Percentiles rank a stretch among this genome's conserved stretches.
These are phyloP conservation scores for Fusarium sp. DNA, from an alignment of 2,329 filamentous ascomycete genomes.

Conservation along the genomic window DNA sequence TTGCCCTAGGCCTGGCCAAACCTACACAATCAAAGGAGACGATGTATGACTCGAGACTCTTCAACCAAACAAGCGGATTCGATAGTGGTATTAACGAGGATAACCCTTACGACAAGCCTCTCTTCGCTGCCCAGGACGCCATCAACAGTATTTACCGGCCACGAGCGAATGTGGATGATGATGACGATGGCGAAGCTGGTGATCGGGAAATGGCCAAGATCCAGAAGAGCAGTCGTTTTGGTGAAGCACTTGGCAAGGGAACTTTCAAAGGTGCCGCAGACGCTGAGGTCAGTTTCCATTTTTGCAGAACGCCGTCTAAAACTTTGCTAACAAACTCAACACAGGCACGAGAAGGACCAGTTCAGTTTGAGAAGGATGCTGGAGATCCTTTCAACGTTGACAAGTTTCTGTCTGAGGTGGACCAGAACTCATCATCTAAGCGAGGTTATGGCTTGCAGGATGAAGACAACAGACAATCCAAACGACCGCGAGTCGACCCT, in stretches of 20 bases:
- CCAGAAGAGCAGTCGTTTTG: slow-evolving; percentile 83
- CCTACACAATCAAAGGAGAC: slow-evolving; percentile 90
- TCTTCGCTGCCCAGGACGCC: slow-evolving; percentile 95
- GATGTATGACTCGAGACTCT: slow-evolving; percentile 96
- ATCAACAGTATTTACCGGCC: slow-evolving; percentile 95
- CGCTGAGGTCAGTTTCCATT: slow-evolving; percentile 70
- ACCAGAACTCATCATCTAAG: slow-evolving; percentile 69
- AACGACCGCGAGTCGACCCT: slow-evolving; percentile 77
- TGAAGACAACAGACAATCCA: slow-evolving; percentile 66
- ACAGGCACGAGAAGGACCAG: slow-evolving; percentile 84
- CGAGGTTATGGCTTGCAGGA: slow-evolving; percentile 82
- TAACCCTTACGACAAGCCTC: slow-evolving; percentile 94
- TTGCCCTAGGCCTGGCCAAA: slow-evolving; percentile 92
- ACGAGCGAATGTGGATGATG: slow-evolving; percentile 76
- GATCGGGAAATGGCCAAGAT: slow-evolving; percentile 89
- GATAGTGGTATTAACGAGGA: slow-evolving; percentile 96
- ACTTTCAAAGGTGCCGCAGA: slow-evolving; percentile 90
- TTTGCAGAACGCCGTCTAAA: background rate
- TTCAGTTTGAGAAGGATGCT: slow-evolving; percentile 93
- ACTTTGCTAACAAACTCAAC: slow-evolving; percentile 44
- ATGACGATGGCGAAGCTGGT: slow-evolving; percentile 80
- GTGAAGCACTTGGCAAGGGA: slow-evolving; percentile 85
- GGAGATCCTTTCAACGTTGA: slow-evolving; percentile 93
- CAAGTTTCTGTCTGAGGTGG: slow-evolving; percentile 87
- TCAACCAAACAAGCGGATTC: slow-evolving; percentile 94